These are phyloP conservation scores for Solanum chacoense DNA, from an alignment of 305 asterid species.

Conservation along the genomic window DNA sequence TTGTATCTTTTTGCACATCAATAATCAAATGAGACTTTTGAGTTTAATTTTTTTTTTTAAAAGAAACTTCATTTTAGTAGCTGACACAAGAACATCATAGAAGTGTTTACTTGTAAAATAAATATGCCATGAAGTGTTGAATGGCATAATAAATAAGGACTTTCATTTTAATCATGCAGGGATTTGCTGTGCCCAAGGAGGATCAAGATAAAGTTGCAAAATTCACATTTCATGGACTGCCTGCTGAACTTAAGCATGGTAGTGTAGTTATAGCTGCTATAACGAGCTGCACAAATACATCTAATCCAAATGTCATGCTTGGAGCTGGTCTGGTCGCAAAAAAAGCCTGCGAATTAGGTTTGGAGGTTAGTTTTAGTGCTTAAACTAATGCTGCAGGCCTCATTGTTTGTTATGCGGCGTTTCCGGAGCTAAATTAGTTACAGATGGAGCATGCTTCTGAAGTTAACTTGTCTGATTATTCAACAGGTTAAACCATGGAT, in stretches of 20 bases:
- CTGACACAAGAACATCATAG: background rate
- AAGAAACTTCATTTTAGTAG: too few species aligned
- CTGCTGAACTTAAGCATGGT: constrained; percentile 73
- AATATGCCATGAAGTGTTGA: background rate
- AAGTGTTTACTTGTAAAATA: background rate
- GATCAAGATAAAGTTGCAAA: constrained; percentile 57
- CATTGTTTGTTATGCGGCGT: background rate
- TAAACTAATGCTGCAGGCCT: background rate
- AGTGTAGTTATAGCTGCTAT: constrained; percentile 84
- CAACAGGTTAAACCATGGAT: constrained; percentile 83
- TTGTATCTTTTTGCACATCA: too few species aligned
- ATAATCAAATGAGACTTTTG: too few species aligned
- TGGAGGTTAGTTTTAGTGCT: constrained; percentile 46
- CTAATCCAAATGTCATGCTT: constrained; percentile 91
- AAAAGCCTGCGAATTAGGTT: constrained; percentile 75
- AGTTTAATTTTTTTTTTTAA: too few species aligned
- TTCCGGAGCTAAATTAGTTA: background rate
- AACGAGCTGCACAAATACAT: constrained; percentile 81
- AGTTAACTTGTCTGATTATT: background rate
- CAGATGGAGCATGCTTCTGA: background rate
- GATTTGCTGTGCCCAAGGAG: constrained; percentile 69
- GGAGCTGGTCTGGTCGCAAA: constrained; percentile 91
- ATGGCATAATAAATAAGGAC: background rate
- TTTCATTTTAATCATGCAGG: constrained; percentile 26
- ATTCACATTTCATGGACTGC: constrained; percentile 48